Conservation (phyloP, 768 basidiomycete genomes). For the Mycena latifolia region DNA sequence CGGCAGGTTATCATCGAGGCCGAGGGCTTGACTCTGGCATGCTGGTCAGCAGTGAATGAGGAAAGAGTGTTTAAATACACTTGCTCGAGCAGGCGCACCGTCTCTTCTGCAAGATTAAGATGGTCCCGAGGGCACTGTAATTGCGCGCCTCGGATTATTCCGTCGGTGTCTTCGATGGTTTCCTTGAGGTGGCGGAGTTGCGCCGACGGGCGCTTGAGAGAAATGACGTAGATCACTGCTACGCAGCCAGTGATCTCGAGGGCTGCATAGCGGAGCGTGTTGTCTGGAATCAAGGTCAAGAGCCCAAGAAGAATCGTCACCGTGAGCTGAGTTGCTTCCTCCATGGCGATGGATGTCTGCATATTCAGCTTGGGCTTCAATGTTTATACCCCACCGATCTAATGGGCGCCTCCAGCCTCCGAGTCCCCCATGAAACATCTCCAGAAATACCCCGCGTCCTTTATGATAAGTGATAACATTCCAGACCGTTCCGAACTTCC, state of each 20-base stretch:
- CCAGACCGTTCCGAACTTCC: too few species aligned
- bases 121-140: neutral
- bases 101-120: neutral
- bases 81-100: neutral
- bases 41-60: neutral
- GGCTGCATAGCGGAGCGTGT: constrained; percentile 6
- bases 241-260: neutral
- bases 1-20: neutral
- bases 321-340: neutral
- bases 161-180: neutral
- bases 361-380: neutral
- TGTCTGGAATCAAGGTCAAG: too few species aligned
- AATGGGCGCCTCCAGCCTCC: too few species aligned
- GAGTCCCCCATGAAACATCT: too few species aligned
- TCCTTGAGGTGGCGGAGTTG: constrained; percentile 5
- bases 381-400: too few species aligned
- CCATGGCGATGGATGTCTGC: too few species aligned
- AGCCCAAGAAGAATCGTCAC: neutral
- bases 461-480: too few species aligned
- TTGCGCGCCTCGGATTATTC: neutral
- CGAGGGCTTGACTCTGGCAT: neutral
- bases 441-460: too few species aligned
- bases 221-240: neutral
- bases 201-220: constrained; percentile 1
- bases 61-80: neutral